Base-by-base conservation (phyloP, 2,329 filamentous ascomycete species). In the Periconia digitata region DNA sequence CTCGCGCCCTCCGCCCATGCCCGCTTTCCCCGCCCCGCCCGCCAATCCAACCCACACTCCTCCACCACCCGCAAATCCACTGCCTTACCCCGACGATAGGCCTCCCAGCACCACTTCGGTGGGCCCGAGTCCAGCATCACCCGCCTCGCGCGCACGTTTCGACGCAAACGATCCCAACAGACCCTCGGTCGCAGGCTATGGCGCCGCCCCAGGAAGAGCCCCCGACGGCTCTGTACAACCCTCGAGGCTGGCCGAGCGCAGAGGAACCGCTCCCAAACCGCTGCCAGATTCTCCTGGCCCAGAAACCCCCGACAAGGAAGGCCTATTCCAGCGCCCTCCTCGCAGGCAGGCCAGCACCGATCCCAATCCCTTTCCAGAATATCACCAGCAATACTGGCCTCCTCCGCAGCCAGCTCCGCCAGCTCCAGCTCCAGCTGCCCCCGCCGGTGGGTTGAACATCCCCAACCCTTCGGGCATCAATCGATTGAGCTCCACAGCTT, bases 271-370 rank as follows among this genome's bases (percentile, higher is more conserved):
- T 7, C 89, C 90, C 20, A 92, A 90, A 66, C 87, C 90, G 40
- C 78, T 96, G 42, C 87, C 90, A 48, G 90, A 92, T 53, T 92
- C 91, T 1, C 85, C 87, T 16, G 90, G 87, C 38, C 87, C 89
- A 17, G 86, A 87, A 51, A 77, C 79, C n/a, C 81, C 83, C 20
- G 89, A 94, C 54, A 86, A 86, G 62, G 85, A 90, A 46, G 87
- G 84, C n/a, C 75, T 95, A 44, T 95, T 95, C 69, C 87, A 89
- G 51, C 85, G 85, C 71, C 72, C 70, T 56, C 77, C 76, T 59
- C 76, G 74, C 55, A 68, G 71, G 12, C 51, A 63, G 43, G 64
- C 53, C 1, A 65, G 61, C 46, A 45, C 51, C 8, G 58, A 61
- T 6, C 42, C 59, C 16, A 74, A 74, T 48, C 74, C 75, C 8